Evolutionary conservation across 192 early-diverging fungal genomes (phyloP).

Genomic region (Mortierella antarctica): DNA sequence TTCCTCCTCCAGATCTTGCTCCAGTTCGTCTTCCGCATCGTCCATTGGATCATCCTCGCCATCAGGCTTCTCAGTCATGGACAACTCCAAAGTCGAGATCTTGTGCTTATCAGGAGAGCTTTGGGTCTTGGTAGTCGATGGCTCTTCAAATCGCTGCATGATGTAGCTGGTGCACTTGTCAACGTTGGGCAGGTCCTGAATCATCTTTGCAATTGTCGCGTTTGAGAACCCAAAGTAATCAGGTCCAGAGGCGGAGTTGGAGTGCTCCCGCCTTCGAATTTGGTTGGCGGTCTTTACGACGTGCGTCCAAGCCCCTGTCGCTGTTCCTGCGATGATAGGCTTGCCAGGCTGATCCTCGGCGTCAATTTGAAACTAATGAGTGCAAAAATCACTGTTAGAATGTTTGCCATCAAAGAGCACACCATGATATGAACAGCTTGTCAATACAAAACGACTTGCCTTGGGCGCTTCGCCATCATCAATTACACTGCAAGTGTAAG

Average conservation of each 20-base stretch:
- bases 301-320: slow-evolving; percentile 92
- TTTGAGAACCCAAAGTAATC: slow-evolving; percentile 94
- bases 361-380: slow-evolving; percentile 80
- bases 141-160: slow-evolving; percentile 72
- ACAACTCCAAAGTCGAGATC: slow-evolving; percentile 1
- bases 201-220: slow-evolving; percentile 85
- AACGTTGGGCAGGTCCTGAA: slow-evolving; percentile 87
- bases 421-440: background rate
- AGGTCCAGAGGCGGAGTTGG: slow-evolving; percentile 86
- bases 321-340: slow-evolving; percentile 78
- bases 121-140: background rate
- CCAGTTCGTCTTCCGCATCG: slow-evolving; percentile 9
- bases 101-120: slow-evolving; percentile 18
- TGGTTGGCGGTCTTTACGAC: slow-evolving; percentile 83
- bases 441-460: slow-evolving; percentile 19
- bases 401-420: background rate
- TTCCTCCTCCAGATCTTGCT: slow-evolving; percentile 1
- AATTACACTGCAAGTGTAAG: slow-evolving; percentile 80
- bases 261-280: slow-evolving; percentile 82
- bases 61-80: background rate
- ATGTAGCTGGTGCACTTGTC: slow-evolving; percentile 78
- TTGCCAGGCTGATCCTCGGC: slow-evolving; percentile 83
- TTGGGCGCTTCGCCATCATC: slow-evolving; percentile 81
- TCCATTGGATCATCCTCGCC: background rate
- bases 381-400: slow-evolving; percentile 4